Evolutionary conservation across 345 rosid genomes (phyloP).

Genomic region (Eucalyptus sp.): DNA sequence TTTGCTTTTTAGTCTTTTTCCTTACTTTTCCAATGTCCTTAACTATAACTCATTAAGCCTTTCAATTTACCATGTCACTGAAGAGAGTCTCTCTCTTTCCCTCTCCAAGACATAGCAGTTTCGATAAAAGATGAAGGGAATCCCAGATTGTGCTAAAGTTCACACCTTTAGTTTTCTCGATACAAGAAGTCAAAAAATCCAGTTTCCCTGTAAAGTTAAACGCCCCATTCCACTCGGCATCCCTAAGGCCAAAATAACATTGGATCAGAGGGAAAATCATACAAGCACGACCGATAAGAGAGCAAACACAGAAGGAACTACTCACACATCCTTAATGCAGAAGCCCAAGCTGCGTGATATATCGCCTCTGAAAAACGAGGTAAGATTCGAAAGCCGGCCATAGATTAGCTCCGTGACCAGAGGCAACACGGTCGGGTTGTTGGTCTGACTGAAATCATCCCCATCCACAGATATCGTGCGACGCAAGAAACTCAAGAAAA

Average conservation of each 20-base stretch:
- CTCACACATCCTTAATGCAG: conserved; percentile 75
- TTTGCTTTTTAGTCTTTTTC: neutral
- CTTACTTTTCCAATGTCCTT: neutral
- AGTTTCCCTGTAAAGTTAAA: conserved; percentile 45
- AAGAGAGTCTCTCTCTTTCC: neutral
- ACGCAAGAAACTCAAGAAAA: neutral
- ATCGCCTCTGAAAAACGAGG: conserved; percentile 21
- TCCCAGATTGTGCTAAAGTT: neutral
- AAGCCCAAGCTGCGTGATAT: conserved; percentile 27
- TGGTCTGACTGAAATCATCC: neutral
- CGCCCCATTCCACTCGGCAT: conserved; percentile 65
- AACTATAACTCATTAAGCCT: neutral
- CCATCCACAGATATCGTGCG: neutral
- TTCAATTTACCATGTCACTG: neutral
- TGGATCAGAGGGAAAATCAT: neutral
- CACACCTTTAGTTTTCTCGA: conserved; percentile 57
- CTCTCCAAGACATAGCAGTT: neutral
- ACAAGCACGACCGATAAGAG: neutral
- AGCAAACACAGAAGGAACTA: neutral
- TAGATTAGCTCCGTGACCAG: conserved; percentile 14
- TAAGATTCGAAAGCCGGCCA: conserved; percentile 41
- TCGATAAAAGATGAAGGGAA: neutral
- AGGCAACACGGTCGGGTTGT: neutral
- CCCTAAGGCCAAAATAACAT: conserved; percentile 21
- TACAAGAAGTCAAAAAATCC: conserved; percentile 55